Conservation (phyloP, 2,329 filamentous ascomycete genomes). For the Albifimbria verrucaria region DNA sequence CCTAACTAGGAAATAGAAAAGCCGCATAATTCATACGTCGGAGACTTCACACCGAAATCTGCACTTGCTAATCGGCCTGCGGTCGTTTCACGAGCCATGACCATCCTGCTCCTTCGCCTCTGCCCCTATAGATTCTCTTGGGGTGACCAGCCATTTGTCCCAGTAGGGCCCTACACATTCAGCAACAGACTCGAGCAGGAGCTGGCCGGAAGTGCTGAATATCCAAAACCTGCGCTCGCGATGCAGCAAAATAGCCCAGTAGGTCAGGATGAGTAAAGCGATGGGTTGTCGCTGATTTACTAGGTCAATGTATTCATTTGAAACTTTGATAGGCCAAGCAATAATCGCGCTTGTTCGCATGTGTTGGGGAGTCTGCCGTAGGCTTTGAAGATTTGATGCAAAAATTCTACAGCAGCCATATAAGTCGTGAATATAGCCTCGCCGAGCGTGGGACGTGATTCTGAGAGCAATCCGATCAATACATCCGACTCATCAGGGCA, state of each 20-base stretch:
- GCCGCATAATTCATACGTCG: too few relatives aligned
- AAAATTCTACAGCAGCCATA: background rate
- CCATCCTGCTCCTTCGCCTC: too few relatives aligned
- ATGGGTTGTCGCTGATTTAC: background rate
- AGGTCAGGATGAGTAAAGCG: background rate
- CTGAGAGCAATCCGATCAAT: background rate
- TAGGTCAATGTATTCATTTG: background rate
- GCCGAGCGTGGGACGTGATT: background rate
- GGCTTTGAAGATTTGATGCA: background rate
- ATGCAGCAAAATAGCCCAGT: background rate
- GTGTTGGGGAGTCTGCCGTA: background rate
- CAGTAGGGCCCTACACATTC: background rate
- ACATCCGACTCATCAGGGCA: background rate
- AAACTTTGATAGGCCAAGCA: background rate
- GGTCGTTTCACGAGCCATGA: too few relatives aligned
- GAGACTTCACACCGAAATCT: too few relatives aligned
- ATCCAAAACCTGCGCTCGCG: background rate
- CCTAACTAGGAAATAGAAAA: too few relatives aligned
- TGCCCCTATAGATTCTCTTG: background rate
- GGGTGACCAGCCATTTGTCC: background rate
- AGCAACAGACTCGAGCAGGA: background rate
- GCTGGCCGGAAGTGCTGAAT: background rate
- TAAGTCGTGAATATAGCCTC: background rate
- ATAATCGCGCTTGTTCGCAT: background rate
- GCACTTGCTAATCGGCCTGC: too few relatives aligned